Conservation (phyloP, 306 rosid species). For the Castanea sativa region DNA sequence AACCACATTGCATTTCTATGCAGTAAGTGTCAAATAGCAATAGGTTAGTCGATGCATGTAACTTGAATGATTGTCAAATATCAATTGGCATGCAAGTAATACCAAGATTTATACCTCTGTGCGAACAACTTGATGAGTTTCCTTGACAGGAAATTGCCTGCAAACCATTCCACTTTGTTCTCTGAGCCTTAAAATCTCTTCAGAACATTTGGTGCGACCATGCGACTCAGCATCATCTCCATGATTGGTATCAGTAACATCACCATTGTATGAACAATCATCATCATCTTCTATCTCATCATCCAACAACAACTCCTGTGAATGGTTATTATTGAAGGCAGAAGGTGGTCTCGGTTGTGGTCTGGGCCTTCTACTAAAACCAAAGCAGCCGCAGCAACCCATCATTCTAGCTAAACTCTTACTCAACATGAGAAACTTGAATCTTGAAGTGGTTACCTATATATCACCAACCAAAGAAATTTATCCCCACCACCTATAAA, state of each 20-base stretch:
- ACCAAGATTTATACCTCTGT: slow-evolving; percentile 55
- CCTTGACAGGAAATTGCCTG: slow-evolving; percentile 88
- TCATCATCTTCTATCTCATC: slow-evolving; percentile 66
- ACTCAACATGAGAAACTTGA: slow-evolving; percentile 50
- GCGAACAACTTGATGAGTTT: slow-evolving; percentile 66
- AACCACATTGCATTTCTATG: neutral
- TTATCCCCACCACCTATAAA: slow-evolving; percentile 35
- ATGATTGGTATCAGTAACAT: slow-evolving; percentile 37
- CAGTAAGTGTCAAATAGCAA: neutral
- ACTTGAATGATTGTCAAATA: neutral
- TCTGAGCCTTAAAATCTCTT: slow-evolving; percentile 69
- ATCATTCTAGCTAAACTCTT: slow-evolving; percentile 55
- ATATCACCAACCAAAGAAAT: slow-evolving; percentile 35
- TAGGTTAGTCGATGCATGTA: neutral
- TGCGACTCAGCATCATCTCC: slow-evolving; percentile 59
- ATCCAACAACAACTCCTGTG: slow-evolving; percentile 57
- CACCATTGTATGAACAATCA: slow-evolving; percentile 49
- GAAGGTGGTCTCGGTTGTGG: slow-evolving; percentile 24
- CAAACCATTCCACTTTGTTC: slow-evolving; percentile 74
- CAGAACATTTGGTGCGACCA: slow-evolving; percentile 58
- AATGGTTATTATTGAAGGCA: slow-evolving; percentile 38
- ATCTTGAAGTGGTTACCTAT: slow-evolving; percentile 27
- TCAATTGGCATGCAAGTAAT: neutral
- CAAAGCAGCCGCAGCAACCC: slow-evolving; percentile 91
- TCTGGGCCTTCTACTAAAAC: slow-evolving; percentile 53